phyloP scores from a whole-genome alignment of 1,139 yeast species.

The Kodamaea plutei region DNA sequence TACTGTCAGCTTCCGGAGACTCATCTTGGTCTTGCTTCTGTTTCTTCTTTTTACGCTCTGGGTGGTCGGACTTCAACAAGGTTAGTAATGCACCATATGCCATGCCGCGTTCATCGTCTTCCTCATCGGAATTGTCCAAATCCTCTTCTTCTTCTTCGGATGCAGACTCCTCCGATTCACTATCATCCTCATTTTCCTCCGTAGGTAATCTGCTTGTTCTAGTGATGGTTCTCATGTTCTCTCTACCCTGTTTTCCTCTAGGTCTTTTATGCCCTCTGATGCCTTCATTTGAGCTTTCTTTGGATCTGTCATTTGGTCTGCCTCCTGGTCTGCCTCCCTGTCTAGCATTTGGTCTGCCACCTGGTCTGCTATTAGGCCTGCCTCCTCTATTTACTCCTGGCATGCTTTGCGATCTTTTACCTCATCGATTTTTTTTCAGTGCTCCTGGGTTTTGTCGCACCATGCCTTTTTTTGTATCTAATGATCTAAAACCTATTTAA shows the following conservation, averaged over 20 bases:
- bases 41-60: slow-evolving; percentile 19
- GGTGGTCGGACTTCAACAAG: slow-evolving; percentile 54
- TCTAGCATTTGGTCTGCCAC: too few species aligned
- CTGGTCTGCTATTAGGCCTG: too few species aligned
- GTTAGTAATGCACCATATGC: slow-evolving; percentile 79
- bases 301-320: too few species aligned
- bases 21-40: slow-evolving; percentile 8
- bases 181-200: slow-evolving; percentile 12
- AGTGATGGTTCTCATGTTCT: slow-evolving; percentile 52
- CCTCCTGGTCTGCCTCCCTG: too few species aligned
- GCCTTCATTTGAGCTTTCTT: slow-evolving; percentile 6
- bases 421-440: not conserved
- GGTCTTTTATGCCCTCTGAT: slow-evolving; percentile 10
- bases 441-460: too few species aligned
- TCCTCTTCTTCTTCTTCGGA: slow-evolving; percentile 11
- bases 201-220: slow-evolving; percentile 42
- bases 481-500: too few species aligned
- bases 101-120: slow-evolving; percentile 30
- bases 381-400: not conserved
- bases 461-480: too few species aligned
- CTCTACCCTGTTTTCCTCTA: slow-evolving; percentile 50
- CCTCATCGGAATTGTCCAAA: slow-evolving; percentile 13
- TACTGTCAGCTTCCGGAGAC: slow-evolving; percentile 25
- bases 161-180: slow-evolving; percentile 12
- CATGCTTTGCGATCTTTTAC: too few species aligned